Evolutionary conservation across 2,329 filamentous ascomycete species (phyloP), one percentile per base, ranked within the genome.

Genomic region (Phyllosticta ampelicida): DNA sequence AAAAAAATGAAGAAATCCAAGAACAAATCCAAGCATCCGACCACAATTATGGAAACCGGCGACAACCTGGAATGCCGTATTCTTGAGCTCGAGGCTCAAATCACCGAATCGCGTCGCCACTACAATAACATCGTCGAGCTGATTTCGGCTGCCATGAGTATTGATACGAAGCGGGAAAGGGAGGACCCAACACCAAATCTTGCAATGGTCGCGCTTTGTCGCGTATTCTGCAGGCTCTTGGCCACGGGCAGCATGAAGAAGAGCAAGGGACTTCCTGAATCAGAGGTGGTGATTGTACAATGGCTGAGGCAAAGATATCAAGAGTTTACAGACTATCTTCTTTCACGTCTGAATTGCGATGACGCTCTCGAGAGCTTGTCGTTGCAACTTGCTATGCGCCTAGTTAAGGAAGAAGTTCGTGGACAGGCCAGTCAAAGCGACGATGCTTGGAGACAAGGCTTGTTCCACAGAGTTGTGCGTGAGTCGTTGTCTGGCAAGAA

Each of bases 51-150:
- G 13, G 36, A 16, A 44, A 60, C 62, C 44, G 66, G 71, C 56
- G 70, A 80, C 61, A 80, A 84, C 67, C 71, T 77, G 51, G 81
- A 86, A 68, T 78, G 81, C 58, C 80, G 83, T 62, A 88, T 96
- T 60, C 74, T 92, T 49, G 75, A 83, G 56, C 80, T 96, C 57
- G 91, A 96, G 74, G 79, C 83, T 62, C 86, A 88, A 59, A 90
- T 97, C 58, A 74, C 90, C 61, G 86, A 94, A 71, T 95, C 90
- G 54, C 87, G 85, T 67, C 89, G 90, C 71, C 83, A 96, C 73
- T 95, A 95, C 78, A 95, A 96, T 77, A 90, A 95, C 68, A 92
- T 97, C 66, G 80, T 83, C 8, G 82, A 80, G 10, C 75, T 97
- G 44, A 77, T 95, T 51, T 79, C 79, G 49, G 80, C 84, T 65